Evolutionary conservation across 2,329 filamentous ascomycete species (phyloP), one percentile per base, ranked within the genome.

Genomic region (Emydomyces testavorans): DNA sequence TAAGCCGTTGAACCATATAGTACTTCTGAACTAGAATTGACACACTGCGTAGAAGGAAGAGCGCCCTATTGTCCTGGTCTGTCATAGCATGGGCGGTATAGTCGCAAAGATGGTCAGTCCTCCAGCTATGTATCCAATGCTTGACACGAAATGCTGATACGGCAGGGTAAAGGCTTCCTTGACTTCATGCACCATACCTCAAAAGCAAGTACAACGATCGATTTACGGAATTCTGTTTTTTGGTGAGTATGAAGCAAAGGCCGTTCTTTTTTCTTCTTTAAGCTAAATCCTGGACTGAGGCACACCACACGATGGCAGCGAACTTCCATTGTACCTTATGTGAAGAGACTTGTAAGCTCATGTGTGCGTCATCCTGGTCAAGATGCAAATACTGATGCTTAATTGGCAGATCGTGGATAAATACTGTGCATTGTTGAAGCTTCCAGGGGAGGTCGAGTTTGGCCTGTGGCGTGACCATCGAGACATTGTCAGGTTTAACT

Each of bases 1-100:
- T n/a, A n/a, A n/a, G n/a, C n/a, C n/a, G n/a, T n/a, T n/a, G n/a
- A n/a, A n/a, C n/a, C n/a, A n/a, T n/a, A n/a, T n/a, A n/a, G n/a
- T n/a, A n/a, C n/a, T n/a, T n/a, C n/a, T n/a, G n/a, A n/a, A n/a
- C n/a, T n/a, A n/a, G n/a, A n/a, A n/a, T n/a, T n/a, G n/a, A n/a
- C n/a, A n/a, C n/a, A n/a, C n/a, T n/a, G n/a, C n/a, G n/a, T n/a
- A n/a, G n/a, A n/a, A n/a, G n/a, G n/a, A n/a, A n/a, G n/a, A n/a
- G n/a, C n/a, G n/a, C n/a, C 64, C 64, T 6, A 60, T 68, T 31
- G 62, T 67, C 32, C 67, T 68, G 48, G 42, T 68, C 38, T 66
- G 64, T 49, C 64, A 68, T 56, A 60, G 62, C 15, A 46, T 67
- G 36, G 65, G 65, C 7, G 64, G 65, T 2, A 49, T 66, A n/a